Evolutionary conservation across 495 filamentous ascomycete genomes (phyloP).

Genomic region (Amphirosellinia nigrospora): DNA sequence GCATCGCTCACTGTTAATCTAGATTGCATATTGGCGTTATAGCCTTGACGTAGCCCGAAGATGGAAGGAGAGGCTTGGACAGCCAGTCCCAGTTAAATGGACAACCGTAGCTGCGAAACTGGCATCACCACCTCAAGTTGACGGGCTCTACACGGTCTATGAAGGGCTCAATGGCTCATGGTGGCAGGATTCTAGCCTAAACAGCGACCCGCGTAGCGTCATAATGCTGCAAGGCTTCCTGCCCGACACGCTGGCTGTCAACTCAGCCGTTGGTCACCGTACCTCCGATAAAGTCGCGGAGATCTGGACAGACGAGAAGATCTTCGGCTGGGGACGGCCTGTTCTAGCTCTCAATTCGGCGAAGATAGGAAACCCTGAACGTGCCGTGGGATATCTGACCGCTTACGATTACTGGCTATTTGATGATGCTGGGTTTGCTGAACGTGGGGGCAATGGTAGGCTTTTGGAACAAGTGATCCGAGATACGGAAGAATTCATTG

Average conservation of each 20-base stretch:
- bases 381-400: slow-evolving; percentile 44
- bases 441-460: slow-evolving; percentile 40
- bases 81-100: slow-evolving; percentile 44
- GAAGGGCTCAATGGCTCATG: slow-evolving; percentile 49
- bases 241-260: slow-evolving; percentile 43
- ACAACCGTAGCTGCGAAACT: slow-evolving; percentile 42
- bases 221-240: slow-evolving; percentile 48
- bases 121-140: slow-evolving; percentile 43
- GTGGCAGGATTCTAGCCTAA: slow-evolving; percentile 40
- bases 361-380: slow-evolving; percentile 40
- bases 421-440: slow-evolving; percentile 50
- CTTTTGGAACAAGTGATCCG: slow-evolving; percentile 13
- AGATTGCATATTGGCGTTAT: slow-evolving; percentile 56
- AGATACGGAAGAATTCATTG: not conserved
- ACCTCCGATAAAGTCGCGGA: slow-evolving; percentile 43
- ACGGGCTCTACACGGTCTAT: slow-evolving; percentile 46
- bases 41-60: slow-evolving; percentile 43
- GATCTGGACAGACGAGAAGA: slow-evolving; percentile 48
- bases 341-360: slow-evolving; percentile 48
- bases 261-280: slow-evolving; percentile 38
- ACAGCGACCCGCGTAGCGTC: slow-evolving; percentile 47
- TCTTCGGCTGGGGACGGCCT: slow-evolving; percentile 51
- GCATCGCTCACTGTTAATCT: slow-evolving; percentile 19
- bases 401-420: slow-evolving; percentile 46
- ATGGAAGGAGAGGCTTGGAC: slow-evolving; percentile 41